Percentiles rank a stretch among this genome's conserved stretches.
Conservation (phyloP, 2,329 filamentous ascomycete species). For the Sporothrix pallida region DNA sequence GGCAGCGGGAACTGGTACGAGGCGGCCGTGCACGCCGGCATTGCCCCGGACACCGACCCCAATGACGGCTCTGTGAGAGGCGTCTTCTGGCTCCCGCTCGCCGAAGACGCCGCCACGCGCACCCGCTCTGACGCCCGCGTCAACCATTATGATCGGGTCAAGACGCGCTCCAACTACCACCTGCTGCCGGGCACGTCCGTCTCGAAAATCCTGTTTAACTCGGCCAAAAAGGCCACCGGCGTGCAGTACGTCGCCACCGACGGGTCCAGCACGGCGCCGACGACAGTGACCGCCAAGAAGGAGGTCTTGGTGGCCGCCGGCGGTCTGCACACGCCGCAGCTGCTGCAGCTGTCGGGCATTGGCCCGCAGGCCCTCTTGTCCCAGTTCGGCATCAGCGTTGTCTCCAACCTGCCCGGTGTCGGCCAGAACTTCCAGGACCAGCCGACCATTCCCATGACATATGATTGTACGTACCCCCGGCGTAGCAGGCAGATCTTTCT, state of each 20-base stretch:
- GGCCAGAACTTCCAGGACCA: conserved; percentile 51
- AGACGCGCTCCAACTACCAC: conserved; percentile 49
- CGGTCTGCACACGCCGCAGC: conserved; percentile 50
- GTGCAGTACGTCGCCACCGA: conserved; percentile 62
- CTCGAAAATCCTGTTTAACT: conserved; percentile 48
- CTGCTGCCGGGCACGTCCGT: conserved; percentile 55
- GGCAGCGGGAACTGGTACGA: conserved; percentile 37
- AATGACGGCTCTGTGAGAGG: conserved; percentile 39
- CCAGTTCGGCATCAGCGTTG: conserved; percentile 47
- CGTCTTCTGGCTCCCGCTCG: conserved; percentile 34
- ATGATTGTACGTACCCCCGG: conserved; percentile 31
- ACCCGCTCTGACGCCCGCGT: conserved; percentile 50
- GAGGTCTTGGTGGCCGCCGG: conserved; percentile 55
- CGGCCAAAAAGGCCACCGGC: conserved; percentile 59
- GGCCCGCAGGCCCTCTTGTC: conserved; percentile 52
- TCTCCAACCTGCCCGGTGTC: conserved; percentile 48
- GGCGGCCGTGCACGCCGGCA: conserved; percentile 20
- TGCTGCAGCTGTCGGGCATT: conserved; percentile 54
- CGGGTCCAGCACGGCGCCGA: conserved; percentile 39
- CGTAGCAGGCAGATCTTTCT: background rate
- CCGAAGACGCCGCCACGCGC: conserved; percentile 24
- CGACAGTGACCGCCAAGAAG: conserved; percentile 36
- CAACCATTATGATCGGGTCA: conserved; percentile 49
- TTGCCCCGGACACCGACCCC: conserved; percentile 29
- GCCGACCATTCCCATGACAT: conserved; percentile 37